phyloP scores from a whole-genome alignment of 768 basidiomycete species.

The Coprinopsis strossmayeri region DNA sequence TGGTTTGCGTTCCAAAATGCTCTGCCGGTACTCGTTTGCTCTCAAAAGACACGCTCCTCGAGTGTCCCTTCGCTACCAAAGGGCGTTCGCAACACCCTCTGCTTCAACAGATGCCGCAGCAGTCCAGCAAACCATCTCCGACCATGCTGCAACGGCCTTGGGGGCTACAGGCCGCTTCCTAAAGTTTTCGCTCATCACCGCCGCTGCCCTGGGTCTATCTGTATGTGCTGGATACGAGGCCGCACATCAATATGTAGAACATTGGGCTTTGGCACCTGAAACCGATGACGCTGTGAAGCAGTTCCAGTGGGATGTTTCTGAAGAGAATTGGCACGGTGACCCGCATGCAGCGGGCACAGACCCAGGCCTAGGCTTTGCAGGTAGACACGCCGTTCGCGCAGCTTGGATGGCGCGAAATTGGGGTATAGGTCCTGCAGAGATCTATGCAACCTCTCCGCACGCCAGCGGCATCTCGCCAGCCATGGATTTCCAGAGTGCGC shows the following conservation, averaged over 20 bases:
- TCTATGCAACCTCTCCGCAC: constrained; percentile 26
- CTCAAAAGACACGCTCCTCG: not conserved
- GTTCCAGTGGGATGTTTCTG: constrained; percentile 67
- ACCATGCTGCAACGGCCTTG: constrained; percentile 31
- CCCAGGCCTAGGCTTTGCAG: constrained; percentile 54
- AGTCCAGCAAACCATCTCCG: constrained; percentile 22
- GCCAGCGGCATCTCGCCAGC: constrained; percentile 47
- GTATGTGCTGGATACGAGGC: constrained; percentile 45
- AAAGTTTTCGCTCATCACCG: constrained; percentile 42
- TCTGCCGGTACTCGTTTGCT: too few relatives aligned
- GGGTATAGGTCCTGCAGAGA: constrained; percentile 36
- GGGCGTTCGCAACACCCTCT: not conserved
- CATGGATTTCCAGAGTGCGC: constrained; percentile 19
- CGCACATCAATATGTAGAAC: constrained; percentile 61
- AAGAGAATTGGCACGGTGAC: constrained; percentile 57
- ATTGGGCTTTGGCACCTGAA: constrained; percentile 39
- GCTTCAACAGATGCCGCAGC: constrained; percentile 8
- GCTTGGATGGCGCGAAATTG: constrained; percentile 72
- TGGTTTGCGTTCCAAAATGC: too few relatives aligned
- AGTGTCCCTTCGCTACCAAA: not conserved
- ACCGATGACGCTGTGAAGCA: constrained; percentile 43
- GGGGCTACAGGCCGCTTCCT: constrained; percentile 39
- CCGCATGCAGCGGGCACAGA: constrained; percentile 59
- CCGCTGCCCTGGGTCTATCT: constrained; percentile 37
- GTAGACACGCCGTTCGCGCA: constrained; percentile 53